These are phyloP conservation scores for Phytophthora sansomeana DNA, from an alignment of 352 stramenopile species.

Conservation along the genomic window DNA sequence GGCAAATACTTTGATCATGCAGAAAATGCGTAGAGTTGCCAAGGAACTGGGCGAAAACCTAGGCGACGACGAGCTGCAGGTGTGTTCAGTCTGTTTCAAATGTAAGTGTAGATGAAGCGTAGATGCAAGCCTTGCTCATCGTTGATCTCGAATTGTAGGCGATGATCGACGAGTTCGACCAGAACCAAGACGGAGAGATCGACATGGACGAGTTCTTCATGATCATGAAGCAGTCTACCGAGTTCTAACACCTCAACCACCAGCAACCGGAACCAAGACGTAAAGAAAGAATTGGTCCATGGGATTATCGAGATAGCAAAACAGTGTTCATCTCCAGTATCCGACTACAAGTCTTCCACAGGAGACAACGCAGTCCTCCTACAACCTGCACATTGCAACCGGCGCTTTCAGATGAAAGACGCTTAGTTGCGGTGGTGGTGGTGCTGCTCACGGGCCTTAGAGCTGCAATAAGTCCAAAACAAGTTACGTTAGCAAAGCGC, in stretches of 20 bases:
- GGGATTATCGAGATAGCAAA: slow-evolving; percentile 47
- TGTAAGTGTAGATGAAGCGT: neutral
- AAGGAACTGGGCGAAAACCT: slow-evolving; percentile 94
- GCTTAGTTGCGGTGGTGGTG: slow-evolving; percentile 85
- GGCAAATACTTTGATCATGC: neutral
- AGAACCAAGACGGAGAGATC: slow-evolving; percentile 94
- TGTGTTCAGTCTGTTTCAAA: slow-evolving; percentile 18
- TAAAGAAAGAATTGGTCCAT: slow-evolving; percentile 44
- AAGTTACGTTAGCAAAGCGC: slow-evolving; percentile 23
- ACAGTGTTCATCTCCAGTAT: slow-evolving; percentile 11
- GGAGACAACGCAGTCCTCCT: slow-evolving; percentile 20
- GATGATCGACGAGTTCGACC: slow-evolving; percentile 97
- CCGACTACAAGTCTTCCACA: slow-evolving; percentile 12
- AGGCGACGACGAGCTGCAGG: slow-evolving; percentile 90
- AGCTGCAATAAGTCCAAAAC: slow-evolving; percentile 40
- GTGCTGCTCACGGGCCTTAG: slow-evolving; percentile 76
- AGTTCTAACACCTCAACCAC: slow-evolving; percentile 48
- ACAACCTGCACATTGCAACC: slow-evolving; percentile 26
- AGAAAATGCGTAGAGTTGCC: slow-evolving; percentile 94
- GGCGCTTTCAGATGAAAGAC: slow-evolving; percentile 25
- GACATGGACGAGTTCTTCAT: slow-evolving; percentile 91
- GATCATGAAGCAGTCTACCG: slow-evolving; percentile 89
- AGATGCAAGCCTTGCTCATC: neutral
- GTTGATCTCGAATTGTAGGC: slow-evolving; percentile 49
- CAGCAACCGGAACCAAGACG: slow-evolving; percentile 1